Percentiles rank a stretch among this genome's conserved stretches.
Evolutionary conservation across 2,329 filamentous ascomycete genomes (phyloP).

Genomic region (Mycosphaerella arachidis): DNA sequence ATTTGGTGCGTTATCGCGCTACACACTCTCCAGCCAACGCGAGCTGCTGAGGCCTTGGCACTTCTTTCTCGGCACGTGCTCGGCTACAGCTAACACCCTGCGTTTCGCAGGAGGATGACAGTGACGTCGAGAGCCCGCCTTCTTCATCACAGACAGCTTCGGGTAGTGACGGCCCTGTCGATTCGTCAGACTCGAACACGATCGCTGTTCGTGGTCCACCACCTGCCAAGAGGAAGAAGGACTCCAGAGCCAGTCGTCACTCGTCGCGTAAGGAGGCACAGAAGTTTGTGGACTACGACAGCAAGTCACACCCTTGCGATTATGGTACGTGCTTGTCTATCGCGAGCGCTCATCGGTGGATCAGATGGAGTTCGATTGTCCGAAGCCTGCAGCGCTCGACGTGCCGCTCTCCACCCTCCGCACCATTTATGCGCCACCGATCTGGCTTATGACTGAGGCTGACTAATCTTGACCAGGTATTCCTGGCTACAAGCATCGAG

Average conservation of each 20-base stretch:
- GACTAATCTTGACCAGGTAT: background rate
- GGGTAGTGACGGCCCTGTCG: background rate
- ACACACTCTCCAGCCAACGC: background rate
- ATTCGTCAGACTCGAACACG: background rate
- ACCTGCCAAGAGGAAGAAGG: slow-evolving; percentile 9
- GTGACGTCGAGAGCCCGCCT: background rate
- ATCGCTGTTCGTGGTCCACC: background rate
- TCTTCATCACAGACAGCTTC: background rate
- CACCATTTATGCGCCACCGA: too few relatives aligned
- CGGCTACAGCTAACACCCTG: background rate
- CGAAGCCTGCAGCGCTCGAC: background rate
- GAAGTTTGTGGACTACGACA: slow-evolving; percentile 23
- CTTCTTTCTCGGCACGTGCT: background rate
- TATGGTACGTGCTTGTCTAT: background rate
- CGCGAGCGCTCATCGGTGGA: background rate
- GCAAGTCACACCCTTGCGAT: slow-evolving; percentile 27
- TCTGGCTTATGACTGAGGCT: background rate
- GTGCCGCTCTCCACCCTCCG: too few relatives aligned
- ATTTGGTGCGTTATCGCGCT: background rate
- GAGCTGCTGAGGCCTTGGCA: background rate
- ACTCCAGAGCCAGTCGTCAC: slow-evolving; percentile 22
- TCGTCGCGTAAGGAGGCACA: slow-evolving; percentile 20
- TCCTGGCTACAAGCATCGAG: slow-evolving; percentile 17
- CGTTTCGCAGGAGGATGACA: slow-evolving; percentile 2
- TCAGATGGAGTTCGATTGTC: background rate